Percentiles rank a stretch among this genome's conserved stretches.
These are phyloP conservation scores for Dendrocalamus latiflorus DNA, from an alignment of 202 grass and related monocot genomes.

Conservation along the genomic window DNA sequence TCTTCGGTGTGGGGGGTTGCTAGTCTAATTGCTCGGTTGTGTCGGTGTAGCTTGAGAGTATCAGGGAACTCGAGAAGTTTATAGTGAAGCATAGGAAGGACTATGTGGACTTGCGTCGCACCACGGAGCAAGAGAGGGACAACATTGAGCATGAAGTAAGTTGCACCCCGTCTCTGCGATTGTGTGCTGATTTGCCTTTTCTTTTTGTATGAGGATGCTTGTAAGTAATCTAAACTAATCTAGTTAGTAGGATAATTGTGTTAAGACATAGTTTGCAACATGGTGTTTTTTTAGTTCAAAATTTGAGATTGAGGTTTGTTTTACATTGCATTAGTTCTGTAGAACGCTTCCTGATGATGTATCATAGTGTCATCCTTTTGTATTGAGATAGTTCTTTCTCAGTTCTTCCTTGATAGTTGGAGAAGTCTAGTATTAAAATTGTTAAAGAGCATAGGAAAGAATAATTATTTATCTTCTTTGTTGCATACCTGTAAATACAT, in stretches of 20 bases:
- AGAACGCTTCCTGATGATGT: too few species aligned
- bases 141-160: constrained; percentile 95
- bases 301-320: too few species aligned
- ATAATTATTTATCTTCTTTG: too few species aligned
- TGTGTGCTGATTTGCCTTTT: not conserved
- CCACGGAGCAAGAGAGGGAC: constrained; percentile 88
- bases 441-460: too few species aligned
- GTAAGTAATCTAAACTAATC: not conserved
- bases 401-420: too few species aligned
- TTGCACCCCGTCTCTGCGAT: not conserved
- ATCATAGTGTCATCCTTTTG: too few species aligned
- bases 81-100: constrained; percentile 83
- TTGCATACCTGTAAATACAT: too few species aligned
- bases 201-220: not conserved
- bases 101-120: constrained; percentile 84
- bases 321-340: too few species aligned
- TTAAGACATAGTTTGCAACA: not conserved
- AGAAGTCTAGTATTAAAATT: too few species aligned
- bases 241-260: not conserved
- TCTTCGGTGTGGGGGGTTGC: not conserved
- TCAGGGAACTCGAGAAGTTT: constrained; percentile 72
- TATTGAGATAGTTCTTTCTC: too few species aligned
- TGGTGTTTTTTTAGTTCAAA: too few species aligned
- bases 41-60: constrained; percentile 70
- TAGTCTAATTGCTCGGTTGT: constrained; percentile 5